phyloP scores from a whole-genome alignment of 257 asterid genomes.

The Haberlea rhodopensis region DNA sequence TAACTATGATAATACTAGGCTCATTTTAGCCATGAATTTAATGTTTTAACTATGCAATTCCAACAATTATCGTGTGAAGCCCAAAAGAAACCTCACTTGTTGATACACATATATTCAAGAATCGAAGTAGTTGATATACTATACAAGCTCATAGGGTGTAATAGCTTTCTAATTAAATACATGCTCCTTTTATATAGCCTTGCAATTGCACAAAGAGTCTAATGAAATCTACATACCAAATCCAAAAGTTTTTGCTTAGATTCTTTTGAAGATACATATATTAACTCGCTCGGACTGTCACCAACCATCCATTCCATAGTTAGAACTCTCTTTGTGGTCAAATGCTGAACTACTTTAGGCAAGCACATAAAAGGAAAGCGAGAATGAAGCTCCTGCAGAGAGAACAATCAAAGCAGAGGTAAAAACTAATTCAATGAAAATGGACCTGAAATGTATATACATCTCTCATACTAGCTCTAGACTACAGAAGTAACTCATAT shows the following conservation, averaged over 20 bases:
- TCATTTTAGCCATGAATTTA: too few species aligned
- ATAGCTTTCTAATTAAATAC: background rate
- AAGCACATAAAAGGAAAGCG: slow-evolving; percentile 55
- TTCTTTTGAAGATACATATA: slow-evolving; percentile 50
- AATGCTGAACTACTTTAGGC: slow-evolving; percentile 69
- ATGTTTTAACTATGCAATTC: too few species aligned
- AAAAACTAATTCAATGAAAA: slow-evolving; percentile 17
- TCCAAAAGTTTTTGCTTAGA: slow-evolving; percentile 58
- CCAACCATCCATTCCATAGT: slow-evolving; percentile 98
- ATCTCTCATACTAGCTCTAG: slow-evolving; percentile 18
- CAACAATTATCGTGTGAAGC: slow-evolving; percentile 1
- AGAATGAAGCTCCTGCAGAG: slow-evolving; percentile 82
- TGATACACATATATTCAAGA: background rate
- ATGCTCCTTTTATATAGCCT: slow-evolving; percentile 14
- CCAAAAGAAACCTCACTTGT: background rate
- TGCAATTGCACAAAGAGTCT: slow-evolving; percentile 12
- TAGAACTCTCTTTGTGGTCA: slow-evolving; percentile 72
- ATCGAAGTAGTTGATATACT: background rate
- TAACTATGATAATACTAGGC: slow-evolving; percentile 1
- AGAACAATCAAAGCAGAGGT: slow-evolving; percentile 15
- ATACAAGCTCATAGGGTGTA: background rate
- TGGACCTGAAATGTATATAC: slow-evolving; percentile 6
- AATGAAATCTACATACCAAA: slow-evolving; percentile 36
- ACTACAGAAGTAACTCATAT: slow-evolving; percentile 8
- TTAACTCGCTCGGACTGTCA: slow-evolving; percentile 78